Base-by-base conservation (phyloP, 345 rosid genomes). In the Citrus maxima region DNA sequence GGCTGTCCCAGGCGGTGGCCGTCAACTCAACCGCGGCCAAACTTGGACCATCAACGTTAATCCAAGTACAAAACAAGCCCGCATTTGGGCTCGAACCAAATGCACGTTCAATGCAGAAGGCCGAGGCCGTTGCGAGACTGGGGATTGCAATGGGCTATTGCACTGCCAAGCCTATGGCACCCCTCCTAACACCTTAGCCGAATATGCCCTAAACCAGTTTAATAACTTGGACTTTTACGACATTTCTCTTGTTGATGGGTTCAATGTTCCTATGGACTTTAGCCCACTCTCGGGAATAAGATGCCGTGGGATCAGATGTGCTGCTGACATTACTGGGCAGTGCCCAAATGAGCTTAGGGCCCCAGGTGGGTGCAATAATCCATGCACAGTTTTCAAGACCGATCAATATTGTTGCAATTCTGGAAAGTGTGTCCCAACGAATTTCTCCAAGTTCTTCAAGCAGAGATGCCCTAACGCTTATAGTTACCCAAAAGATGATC, bases 181-280 rank as follows among this genome's bases (percentile, higher is more conserved):
- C 0, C 37, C 37, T 35, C 37, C 37, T 35, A 35, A 35, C 37
- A 89, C 95, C 71, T 64, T 87, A 72, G 93, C 89, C 25, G 93
- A 91, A 79, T 87, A 82, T 51, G 88, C 91, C 1, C 82, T 90
- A 35, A 92, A 92, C 86, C 92, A 88, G 4, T 89, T 76, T 73
- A 78, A 74, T 0, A 84, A 81, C 77, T 2, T 77, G 59, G 90
- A 89, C 77, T 1, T 37, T 89, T 87, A 60, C n/a, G 90, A 89
- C 79, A 85, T 90, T 1, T 92, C 93, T 1, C 79, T 89, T 3
- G 83, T 88, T 7, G 86, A 89, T n/a, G 88, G 91, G 3, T 86
- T 86, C 70, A 86, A 89, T 42, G 37, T 89, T 24, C 90, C 93
- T 0, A 89, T 90, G 88, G 82, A 80, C 40, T 86, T 89, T 21